Percentiles rank a stretch among this genome's conserved stretches.
phyloP scores from a whole-genome alignment of 345 rosid species.

The Conringia planisiliqua region DNA sequence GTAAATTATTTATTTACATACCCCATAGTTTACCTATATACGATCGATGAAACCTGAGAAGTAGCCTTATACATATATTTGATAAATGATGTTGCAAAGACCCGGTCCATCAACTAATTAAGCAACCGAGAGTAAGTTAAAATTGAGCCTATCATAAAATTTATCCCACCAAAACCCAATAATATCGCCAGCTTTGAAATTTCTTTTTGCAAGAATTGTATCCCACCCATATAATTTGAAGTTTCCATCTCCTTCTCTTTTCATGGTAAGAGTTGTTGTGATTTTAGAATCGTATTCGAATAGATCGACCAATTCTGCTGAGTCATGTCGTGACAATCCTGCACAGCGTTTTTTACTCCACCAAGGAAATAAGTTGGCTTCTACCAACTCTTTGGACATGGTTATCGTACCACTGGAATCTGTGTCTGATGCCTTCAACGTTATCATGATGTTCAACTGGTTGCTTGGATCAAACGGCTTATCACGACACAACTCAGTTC shows the following conservation, averaged over 20 bases:
- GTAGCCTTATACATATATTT: no score
- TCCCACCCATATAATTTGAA: not conserved
- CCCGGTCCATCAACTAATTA: not conserved
- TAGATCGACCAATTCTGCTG: not conserved
- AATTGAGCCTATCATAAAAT: not conserved
- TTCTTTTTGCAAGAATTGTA: not conserved
- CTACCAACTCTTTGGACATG: not conserved
- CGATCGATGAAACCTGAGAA: no score
- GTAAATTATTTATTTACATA: no score
- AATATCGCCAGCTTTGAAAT: not conserved
- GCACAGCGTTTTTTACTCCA: not conserved
- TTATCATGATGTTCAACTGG: not conserved
- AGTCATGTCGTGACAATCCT: not conserved
- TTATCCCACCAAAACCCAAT: conserved; percentile 13
- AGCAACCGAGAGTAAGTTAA: not conserved
- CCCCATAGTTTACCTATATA: no score
- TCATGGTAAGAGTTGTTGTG: not conserved
- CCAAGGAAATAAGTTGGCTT: not conserved
- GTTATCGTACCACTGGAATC: not conserved
- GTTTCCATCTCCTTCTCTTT: not conserved
- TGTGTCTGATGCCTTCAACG: not conserved
- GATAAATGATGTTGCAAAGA: no score
- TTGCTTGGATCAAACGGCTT: not conserved
- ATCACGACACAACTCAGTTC: not conserved
- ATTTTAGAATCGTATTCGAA: not conserved